A percentile compares a stretch with the other conserved stretches of the same genome.
Conservation (phyloP, 1,139 yeast genomes). For the Eremothecium gossypii region DNA sequence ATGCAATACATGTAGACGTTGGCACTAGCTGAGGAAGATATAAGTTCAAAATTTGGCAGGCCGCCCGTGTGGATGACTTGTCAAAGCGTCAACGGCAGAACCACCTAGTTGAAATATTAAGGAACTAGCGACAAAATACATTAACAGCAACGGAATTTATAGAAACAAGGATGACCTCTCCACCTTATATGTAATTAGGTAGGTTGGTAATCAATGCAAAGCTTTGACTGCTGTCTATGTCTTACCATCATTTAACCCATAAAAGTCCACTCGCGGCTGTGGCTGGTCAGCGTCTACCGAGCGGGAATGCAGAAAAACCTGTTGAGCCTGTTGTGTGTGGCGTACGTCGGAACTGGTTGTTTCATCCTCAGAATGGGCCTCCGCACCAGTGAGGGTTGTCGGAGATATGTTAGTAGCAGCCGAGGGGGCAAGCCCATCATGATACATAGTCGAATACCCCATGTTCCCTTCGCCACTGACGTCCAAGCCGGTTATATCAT, state of each 20-base stretch:
- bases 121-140: too few species aligned
- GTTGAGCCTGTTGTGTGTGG: constrained; percentile 1
- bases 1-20: too few species aligned
- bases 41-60: too few species aligned
- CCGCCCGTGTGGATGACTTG: too few species aligned
- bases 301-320: not conserved
- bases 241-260: not conserved
- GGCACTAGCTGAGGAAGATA: too few species aligned
- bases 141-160: too few species aligned
- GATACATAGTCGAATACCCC: not conserved
- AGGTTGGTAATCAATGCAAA: too few species aligned
- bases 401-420: constrained; percentile 9
- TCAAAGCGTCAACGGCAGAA: too few species aligned
- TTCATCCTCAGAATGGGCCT: constrained; percentile 5
- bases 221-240: not conserved
- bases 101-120: too few species aligned
- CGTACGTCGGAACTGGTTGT: not conserved
- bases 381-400: constrained; percentile 7
- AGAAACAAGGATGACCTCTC: too few species aligned
- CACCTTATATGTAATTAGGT: too few species aligned
- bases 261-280: constrained; percentile 1
- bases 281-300: not conserved
- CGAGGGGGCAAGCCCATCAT: constrained; percentile 4
- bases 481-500: not conserved
- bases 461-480: not conserved